A percentile compares a stretch with the other conserved stretches of the same genome.
phyloP scores from a whole-genome alignment of 192 early-diverging fungal species.

The Allomyces arbusculus region DNA sequence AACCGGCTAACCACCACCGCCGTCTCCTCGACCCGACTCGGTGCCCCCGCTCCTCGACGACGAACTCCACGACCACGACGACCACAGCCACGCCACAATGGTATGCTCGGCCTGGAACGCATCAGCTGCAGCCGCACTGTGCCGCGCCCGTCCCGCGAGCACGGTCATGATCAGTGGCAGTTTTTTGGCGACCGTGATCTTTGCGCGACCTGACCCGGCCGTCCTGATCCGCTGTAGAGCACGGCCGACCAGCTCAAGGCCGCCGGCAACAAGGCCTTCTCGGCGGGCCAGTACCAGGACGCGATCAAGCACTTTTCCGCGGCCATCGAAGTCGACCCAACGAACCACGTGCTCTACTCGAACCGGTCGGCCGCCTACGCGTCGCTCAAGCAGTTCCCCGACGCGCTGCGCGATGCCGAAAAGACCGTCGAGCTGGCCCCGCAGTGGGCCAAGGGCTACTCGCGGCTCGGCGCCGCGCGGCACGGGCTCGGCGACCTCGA shows the following conservation, averaged over 20 bases:
- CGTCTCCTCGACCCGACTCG: no score
- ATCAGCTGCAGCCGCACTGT: no score
- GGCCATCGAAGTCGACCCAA: slow-evolving; percentile 65
- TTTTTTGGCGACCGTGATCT: no score
- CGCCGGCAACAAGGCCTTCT: slow-evolving; percentile 68
- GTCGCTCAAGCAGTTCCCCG: slow-evolving; percentile 50
- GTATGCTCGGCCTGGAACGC: no score
- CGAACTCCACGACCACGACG: no score
- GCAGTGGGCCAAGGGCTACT: slow-evolving; percentile 80
- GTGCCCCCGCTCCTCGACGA: no score
- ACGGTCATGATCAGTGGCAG: no score
- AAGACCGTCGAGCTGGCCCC: slow-evolving; percentile 65
- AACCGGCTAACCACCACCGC: no score
- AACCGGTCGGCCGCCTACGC: slow-evolving; percentile 77
- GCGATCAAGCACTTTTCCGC: slow-evolving; percentile 62
- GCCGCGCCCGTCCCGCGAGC: no score
- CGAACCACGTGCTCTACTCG: slow-evolving; percentile 81
- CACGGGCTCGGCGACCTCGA: slow-evolving; percentile 43
- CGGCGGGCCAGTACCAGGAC: slow-evolving; percentile 47
- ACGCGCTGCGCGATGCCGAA: slow-evolving; percentile 64
- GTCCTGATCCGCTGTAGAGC: no score
- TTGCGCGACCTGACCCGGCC: no score
- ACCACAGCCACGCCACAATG: no score
- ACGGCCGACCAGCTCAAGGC: slow-evolving; percentile 52
- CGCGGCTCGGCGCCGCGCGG: slow-evolving; percentile 72